These are phyloP conservation scores for Beauveria asiatica DNA, from an alignment of 2,329 filamentous ascomycete genomes.

Conservation along the genomic window DNA sequence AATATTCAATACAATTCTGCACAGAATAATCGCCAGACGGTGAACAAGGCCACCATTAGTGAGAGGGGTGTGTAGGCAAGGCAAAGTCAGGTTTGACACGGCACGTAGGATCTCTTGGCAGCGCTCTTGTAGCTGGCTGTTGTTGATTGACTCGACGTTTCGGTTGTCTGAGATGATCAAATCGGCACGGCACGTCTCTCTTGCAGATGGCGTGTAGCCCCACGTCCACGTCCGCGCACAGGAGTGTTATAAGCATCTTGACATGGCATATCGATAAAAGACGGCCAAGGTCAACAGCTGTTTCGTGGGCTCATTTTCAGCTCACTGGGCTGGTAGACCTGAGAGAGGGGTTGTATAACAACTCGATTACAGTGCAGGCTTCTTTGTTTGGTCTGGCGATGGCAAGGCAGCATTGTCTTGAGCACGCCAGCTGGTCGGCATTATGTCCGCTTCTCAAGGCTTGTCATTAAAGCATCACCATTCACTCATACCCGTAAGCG, in stretches of 20 bases:
- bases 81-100: not conserved
- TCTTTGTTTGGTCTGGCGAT: too few relatives aligned
- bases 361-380: too few relatives aligned
- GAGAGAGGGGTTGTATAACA: too few relatives aligned
- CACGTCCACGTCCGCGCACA: not conserved
- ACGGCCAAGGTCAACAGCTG: not conserved
- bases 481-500: too few relatives aligned
- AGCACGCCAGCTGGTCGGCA: not conserved
- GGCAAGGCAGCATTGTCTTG: not conserved
- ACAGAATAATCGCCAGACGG: not conserved
- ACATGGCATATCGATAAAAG: not conserved
- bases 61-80: too few relatives aligned
- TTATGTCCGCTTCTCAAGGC: too few relatives aligned
- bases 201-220: not conserved
- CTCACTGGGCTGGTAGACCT: too few relatives aligned
- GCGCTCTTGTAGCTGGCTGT: not conserved
- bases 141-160: not conserved
- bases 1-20: not conserved
- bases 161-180: not conserved
- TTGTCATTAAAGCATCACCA: too few relatives aligned
- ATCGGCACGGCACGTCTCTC: not conserved
- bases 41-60: not conserved
- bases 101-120: not conserved
- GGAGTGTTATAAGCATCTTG: not conserved
- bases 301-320: not conserved